Evolutionary conservation across 345 rosid species (phyloP).

Genomic region (Salix udensis): DNA sequence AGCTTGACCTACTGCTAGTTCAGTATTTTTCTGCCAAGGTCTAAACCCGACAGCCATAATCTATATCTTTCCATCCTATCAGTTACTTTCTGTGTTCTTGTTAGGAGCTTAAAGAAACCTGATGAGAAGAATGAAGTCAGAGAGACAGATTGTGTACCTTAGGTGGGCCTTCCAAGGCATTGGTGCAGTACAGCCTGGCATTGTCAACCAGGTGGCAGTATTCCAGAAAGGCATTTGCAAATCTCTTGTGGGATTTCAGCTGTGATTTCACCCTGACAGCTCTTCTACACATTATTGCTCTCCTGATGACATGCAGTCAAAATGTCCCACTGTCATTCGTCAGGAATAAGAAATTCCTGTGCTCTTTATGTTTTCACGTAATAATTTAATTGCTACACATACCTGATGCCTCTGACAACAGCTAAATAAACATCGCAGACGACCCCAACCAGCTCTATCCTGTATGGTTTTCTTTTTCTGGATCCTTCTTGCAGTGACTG

Average conservation of each 20-base stretch:
- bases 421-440: slow-evolving; percentile 92
- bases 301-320: slow-evolving; percentile 36
- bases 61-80: neutral
- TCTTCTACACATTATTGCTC: slow-evolving; percentile 71
- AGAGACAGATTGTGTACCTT: slow-evolving; percentile 41
- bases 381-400: neutral
- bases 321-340: neutral
- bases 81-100: neutral
- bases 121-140: slow-evolving; percentile 6
- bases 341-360: neutral
- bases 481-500: slow-evolving; percentile 19
- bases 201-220: slow-evolving; percentile 73
- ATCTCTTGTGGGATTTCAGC: slow-evolving; percentile 75
- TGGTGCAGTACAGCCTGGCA: slow-evolving; percentile 80
- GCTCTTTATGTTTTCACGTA: neutral
- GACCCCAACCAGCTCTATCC: slow-evolving; percentile 81
- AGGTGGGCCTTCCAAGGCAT: slow-evolving; percentile 67
- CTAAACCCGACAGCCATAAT: neutral
- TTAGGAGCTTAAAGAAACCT: neutral
- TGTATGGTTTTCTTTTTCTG: slow-evolving; percentile 53
- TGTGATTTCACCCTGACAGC: slow-evolving; percentile 88
- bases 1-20: neutral
- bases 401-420: slow-evolving; percentile 85
- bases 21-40: neutral
- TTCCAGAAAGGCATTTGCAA: slow-evolving; percentile 69